Evolutionary conservation across 306 rosid genomes (phyloP).

Genomic region (Styphnolobium japonicum): DNA sequence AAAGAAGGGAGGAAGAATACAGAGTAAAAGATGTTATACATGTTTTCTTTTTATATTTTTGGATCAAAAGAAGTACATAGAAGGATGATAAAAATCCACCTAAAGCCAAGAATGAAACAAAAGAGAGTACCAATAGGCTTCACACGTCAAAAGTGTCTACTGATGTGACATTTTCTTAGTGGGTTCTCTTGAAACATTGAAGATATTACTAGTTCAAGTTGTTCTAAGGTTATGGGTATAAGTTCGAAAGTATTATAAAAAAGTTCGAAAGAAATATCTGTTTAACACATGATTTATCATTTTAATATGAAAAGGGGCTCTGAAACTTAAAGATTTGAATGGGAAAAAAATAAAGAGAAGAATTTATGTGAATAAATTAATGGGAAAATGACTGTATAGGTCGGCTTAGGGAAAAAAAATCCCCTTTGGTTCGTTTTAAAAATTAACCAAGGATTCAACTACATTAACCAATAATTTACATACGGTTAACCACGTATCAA

Average conservation of each 20-base stretch:
- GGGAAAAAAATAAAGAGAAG: not conserved
- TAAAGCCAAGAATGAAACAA: conserved; percentile 5
- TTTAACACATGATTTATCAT: not conserved
- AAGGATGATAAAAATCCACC: not conserved
- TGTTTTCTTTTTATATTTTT: not conserved
- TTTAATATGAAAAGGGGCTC: not conserved
- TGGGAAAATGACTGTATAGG: too few species aligned
- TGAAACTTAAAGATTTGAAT: not conserved
- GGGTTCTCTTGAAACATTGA: not conserved
- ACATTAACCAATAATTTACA: too few species aligned
- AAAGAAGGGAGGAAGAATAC: not conserved
- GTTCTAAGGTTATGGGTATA: not conserved
- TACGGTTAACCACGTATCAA: too few species aligned
- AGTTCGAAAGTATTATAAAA: not conserved
- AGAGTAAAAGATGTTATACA: not conserved
- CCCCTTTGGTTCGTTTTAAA: too few species aligned
- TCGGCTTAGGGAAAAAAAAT: too few species aligned
- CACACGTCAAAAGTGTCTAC: not conserved
- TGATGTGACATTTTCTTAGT: not conserved
- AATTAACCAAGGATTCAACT: too few species aligned
- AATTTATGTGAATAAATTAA: not conserved
- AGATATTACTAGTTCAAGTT: conserved; percentile 2
- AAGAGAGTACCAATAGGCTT: not conserved
- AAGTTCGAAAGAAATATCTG: not conserved
- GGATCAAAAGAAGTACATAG: not conserved